Evolutionary conservation across 805 yeast genomes (phyloP), one percentile per base, ranked within the genome.

Genomic region (Millerozyma acaciae): DNA sequence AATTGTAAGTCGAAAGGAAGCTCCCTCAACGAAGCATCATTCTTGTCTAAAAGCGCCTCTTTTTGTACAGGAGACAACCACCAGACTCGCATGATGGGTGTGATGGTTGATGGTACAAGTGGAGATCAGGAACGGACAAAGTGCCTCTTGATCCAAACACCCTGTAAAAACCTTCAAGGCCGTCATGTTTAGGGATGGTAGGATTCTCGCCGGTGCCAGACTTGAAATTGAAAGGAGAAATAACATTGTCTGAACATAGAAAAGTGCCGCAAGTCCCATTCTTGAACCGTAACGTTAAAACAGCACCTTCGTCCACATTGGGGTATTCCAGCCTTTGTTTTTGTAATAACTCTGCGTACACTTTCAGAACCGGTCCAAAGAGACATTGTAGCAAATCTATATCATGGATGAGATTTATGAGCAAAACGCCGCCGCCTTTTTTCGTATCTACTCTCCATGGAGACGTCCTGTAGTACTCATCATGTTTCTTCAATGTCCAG

Each of bases 191-290:
- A 1, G 68, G 68, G 13, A 62, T 47, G 10, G 47, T 50, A 10
- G 68, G 68, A 43, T 62, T 62, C 38, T 62, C 68, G 5, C 68
- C 68, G 2, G 68, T 62, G 6, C 64, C 63, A 12, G 52, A 42
- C 34, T 62, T 67, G 36, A 62, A 62, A 44, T 57, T 60, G 38
- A 57, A 60, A 2, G 68, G 66, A 2, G 66, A 60, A 1, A 54
- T 47, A 21, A 60, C 63, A 42, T 59, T 60, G 37, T 62, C 68
- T 20, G 63, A 49, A 37, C 66, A 60, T 13, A 62, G 47, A 38
- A 62, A 62, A 4, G 64, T 60, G 5, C 68, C 68, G 13, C 55
- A 45, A 16, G 54, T 45, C 2, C 68, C 68, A 36, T 40, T 51
- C 21, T 43, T 47, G 32, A 62, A 62, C 17, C 48, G 47, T 8